Percentiles rank a stretch among this genome's conserved stretches.
Conservation (phyloP, 495 filamentous ascomycete species). For the Xylaria scruposa region DNA sequence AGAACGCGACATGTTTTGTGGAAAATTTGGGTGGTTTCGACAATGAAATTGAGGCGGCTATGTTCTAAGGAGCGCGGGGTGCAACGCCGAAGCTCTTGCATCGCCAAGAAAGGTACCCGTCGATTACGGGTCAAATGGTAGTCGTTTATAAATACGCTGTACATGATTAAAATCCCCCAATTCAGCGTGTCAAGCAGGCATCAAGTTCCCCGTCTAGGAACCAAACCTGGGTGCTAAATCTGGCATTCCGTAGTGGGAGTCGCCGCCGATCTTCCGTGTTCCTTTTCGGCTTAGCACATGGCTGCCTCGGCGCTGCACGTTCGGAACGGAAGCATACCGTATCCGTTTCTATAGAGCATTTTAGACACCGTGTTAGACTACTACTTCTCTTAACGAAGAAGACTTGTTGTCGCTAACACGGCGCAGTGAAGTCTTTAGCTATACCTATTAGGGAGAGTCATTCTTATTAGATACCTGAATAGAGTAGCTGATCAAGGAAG, state of each 20-base stretch:
- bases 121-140: neutral
- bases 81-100: conserved; percentile 10
- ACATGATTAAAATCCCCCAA: neutral
- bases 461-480: too few species aligned
- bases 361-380: neutral
- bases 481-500: too few species aligned
- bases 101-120: conserved; percentile 16
- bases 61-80: neutral
- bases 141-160: too few species aligned
- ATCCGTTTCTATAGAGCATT: neutral
- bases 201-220: neutral
- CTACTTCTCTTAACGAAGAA: neutral
- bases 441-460: too few species aligned
- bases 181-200: conserved; percentile 3
- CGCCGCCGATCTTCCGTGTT: conserved; percentile 9
- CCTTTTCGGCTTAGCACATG: conserved; percentile 17
- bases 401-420: neutral
- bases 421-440: too few species aligned
- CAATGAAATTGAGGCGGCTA: neutral
- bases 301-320: neutral
- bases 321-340: conserved; percentile 12
- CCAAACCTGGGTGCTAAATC: neutral
- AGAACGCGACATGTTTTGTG: conserved; percentile 8
- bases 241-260: neutral
- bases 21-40: conserved; percentile 11